phyloP scores from a whole-genome alignment of 2,329 filamentous ascomycete genomes.

The Phoma sp. region DNA sequence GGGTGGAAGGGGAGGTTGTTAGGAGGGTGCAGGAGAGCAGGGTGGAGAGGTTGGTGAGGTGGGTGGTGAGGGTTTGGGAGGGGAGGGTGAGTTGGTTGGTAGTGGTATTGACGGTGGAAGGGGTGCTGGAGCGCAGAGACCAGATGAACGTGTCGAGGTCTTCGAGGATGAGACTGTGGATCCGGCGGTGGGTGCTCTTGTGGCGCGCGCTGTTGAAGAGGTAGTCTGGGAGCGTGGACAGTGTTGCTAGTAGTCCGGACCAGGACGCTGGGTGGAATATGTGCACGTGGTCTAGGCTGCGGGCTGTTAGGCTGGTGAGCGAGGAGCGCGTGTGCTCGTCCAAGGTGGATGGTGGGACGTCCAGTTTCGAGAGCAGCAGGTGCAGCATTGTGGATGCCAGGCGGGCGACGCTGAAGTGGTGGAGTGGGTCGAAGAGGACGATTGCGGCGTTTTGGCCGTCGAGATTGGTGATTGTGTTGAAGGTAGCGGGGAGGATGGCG shows the following conservation, averaged over 20 bases:
- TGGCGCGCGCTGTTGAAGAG: constrained; percentile 59
- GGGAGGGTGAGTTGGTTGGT: constrained; percentile 20
- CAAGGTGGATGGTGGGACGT: neutral
- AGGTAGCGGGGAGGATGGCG: constrained; percentile 56
- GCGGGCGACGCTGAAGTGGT: constrained; percentile 59
- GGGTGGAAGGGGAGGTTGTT: constrained; percentile 22
- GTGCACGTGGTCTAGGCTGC: constrained; percentile 62
- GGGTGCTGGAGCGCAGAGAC: constrained; percentile 13
- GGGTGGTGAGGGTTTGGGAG: constrained; percentile 23
- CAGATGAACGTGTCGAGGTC: constrained; percentile 58
- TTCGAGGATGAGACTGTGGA: constrained; percentile 62
- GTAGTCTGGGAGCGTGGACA: constrained; percentile 57
- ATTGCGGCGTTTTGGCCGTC: constrained; percentile 54
- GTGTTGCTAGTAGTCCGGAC: constrained; percentile 56
- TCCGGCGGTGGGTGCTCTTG: constrained; percentile 52
- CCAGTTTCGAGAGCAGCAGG: constrained; percentile 13
- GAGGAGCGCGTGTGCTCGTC: neutral
- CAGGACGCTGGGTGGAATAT: constrained; percentile 63
- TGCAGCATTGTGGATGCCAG: constrained; percentile 50
- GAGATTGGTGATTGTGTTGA: constrained; percentile 28
- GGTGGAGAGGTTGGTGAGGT: constrained; percentile 15
- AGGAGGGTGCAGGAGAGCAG: constrained; percentile 22
- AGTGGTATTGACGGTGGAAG: neutral
- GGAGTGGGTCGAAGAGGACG: constrained; percentile 63
- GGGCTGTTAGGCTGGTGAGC: constrained; percentile 38